Percentiles rank a stretch among this genome's conserved stretches.
Evolutionary conservation across 202 grass and related monocot species (phyloP).

Genomic region (Miscanthus sacchariflorus): DNA sequence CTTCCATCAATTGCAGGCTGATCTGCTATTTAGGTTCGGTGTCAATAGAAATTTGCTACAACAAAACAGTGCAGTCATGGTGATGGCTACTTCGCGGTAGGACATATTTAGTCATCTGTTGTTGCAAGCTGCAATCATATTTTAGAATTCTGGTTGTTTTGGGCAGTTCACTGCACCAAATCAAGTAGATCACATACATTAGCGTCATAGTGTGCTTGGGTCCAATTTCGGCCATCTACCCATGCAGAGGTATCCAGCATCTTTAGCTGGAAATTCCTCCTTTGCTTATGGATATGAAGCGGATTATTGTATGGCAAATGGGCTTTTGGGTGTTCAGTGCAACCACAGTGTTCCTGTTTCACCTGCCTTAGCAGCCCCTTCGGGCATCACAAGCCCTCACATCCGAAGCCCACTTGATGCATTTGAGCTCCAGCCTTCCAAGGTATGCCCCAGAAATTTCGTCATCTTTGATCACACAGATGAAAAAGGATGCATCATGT

Average conservation of each 20-base stretch:
- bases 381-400: constrained; percentile 38
- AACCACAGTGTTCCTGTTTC: constrained; percentile 49
- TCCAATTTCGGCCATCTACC: constrained; percentile 40
- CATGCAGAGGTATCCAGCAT: constrained; percentile 78
- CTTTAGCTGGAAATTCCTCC: constrained; percentile 53
- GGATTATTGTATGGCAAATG: constrained; percentile 43
- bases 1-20: constrained; percentile 93
- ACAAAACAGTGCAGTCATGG: constrained; percentile 42
- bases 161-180: constrained; percentile 33
- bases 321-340: constrained; percentile 44
- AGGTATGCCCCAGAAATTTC: constrained; percentile 80
- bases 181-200: not conserved
- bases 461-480: constrained; percentile 74
- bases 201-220: not conserved
- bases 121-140: constrained; percentile 16
- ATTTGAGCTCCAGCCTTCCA: constrained; percentile 66
- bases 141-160: constrained; percentile 31
- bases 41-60: constrained; percentile 45
- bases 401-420: constrained; percentile 9
- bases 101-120: constrained; percentile 30
- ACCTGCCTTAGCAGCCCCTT: constrained; percentile 30
- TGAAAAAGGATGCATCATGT: constrained; percentile 67
- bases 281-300: constrained; percentile 53
- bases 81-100: constrained; percentile 55
- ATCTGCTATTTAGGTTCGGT: constrained; percentile 37